A percentile compares a stretch with the other conserved stretches of the same genome.
phyloP scores from a whole-genome alignment of 179 eudicot genomes.

The Spinacia oleracea region DNA sequence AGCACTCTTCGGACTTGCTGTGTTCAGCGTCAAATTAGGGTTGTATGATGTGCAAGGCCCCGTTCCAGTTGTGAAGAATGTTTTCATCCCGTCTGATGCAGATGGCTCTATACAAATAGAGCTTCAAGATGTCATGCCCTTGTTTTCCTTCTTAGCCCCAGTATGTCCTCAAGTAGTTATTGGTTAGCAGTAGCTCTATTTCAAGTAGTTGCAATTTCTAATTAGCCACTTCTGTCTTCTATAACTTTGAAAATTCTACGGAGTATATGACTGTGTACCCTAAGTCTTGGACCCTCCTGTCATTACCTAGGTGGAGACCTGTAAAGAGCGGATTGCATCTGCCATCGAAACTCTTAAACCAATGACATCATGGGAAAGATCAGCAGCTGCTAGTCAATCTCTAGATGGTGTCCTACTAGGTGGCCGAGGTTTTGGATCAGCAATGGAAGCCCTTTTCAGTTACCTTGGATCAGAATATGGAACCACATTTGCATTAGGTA shows the following conservation, averaged over 20 bases:
- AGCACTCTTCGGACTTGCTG: conserved; percentile 92
- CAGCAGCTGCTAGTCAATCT: conserved; percentile 78
- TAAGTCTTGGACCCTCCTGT: conserved; percentile 19
- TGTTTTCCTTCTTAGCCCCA: conserved; percentile 91
- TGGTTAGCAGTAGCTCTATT: background rate
- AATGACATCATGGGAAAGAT: conserved; percentile 90
- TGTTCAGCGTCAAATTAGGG: conserved; percentile 89
- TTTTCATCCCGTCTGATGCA: conserved; percentile 67
- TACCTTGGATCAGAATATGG: conserved; percentile 97
- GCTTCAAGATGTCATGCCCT: conserved; percentile 93
- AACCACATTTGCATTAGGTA: conserved; percentile 90
- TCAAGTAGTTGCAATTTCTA: background rate
- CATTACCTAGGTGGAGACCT: conserved; percentile 77
- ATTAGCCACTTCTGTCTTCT: background rate
- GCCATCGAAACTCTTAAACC: conserved; percentile 94
- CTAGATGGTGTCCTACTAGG: conserved; percentile 82
- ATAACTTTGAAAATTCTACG: background rate
- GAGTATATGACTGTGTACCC: conserved; percentile 9
- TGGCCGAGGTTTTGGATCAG: conserved; percentile 94
- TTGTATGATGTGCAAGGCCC: conserved; percentile 99
- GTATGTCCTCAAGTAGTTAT: conserved; percentile 46
- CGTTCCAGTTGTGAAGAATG: conserved; percentile 87
- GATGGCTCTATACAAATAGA: conserved; percentile 68
- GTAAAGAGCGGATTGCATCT: conserved; percentile 87
- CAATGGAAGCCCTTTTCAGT: conserved; percentile 87